phyloP scores from a whole-genome alignment of 768 basidiomycete genomes.

The Fistulinella prunicolor region DNA sequence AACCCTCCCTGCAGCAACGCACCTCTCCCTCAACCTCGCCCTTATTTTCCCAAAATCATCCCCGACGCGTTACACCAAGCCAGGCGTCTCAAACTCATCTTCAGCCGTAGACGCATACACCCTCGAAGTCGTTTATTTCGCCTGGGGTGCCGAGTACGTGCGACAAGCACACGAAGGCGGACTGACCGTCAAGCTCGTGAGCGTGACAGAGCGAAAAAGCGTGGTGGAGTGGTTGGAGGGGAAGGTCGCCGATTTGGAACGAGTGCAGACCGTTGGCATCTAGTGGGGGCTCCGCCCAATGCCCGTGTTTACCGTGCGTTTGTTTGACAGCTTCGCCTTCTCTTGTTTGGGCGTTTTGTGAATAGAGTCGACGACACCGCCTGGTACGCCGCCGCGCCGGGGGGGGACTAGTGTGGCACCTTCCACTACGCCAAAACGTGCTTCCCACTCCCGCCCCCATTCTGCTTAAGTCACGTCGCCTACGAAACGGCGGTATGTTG shows the following conservation, averaged over 20 bases:
- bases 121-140: constrained; percentile 79
- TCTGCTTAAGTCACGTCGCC: constrained; percentile 40
- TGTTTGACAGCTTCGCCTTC: no score
- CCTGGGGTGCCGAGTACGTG: constrained; percentile 91
- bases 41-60: constrained; percentile 65
- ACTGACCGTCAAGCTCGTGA: constrained; percentile 71
- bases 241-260: constrained; percentile 29
- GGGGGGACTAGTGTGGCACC: constrained; percentile 13
- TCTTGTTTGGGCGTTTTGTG: background rate
- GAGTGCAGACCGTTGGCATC: constrained; percentile 23
- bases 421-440: constrained; percentile 24
- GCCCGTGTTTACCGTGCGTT: no score
- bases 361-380: constrained; percentile 56
- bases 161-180: constrained; percentile 76
- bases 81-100: constrained; percentile 38
- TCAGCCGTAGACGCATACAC: constrained; percentile 62
- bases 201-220: constrained; percentile 81
- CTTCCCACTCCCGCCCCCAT: constrained; percentile 15
- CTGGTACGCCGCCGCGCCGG: constrained; percentile 51
- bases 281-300: no score
- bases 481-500: constrained; percentile 72
- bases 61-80: constrained; percentile 77
- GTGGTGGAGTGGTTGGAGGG: constrained; percentile 87
- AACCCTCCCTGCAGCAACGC: constrained; percentile 77
- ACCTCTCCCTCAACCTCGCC: constrained; percentile 55